phyloP scores from a whole-genome alignment of 2,329 filamentous ascomycete genomes.

The Lecanoromycetidae sp. region DNA sequence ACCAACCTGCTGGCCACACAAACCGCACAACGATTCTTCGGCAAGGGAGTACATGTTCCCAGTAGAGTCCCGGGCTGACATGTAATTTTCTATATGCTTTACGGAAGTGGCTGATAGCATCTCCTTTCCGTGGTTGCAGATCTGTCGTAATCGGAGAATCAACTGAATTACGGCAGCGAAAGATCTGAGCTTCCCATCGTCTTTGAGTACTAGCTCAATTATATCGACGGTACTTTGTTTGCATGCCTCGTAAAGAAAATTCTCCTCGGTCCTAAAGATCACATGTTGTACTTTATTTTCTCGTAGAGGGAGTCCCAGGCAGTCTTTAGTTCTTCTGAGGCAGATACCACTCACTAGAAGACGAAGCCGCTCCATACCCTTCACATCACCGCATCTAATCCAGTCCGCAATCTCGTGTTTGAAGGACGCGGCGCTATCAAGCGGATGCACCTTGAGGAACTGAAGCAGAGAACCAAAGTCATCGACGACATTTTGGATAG shows the following conservation, averaged over 20 bases:
- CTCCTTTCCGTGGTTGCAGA: constrained; percentile 13
- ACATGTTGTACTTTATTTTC: background rate
- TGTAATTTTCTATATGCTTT: background rate
- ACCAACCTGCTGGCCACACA: background rate
- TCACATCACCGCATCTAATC: constrained; percentile 74
- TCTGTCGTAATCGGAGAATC: constrained; percentile 10
- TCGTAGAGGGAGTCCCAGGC: constrained; percentile 3
- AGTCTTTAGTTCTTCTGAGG: constrained; percentile 67
- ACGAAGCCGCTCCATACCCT: constrained; percentile 71
- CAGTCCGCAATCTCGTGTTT: constrained; percentile 66
- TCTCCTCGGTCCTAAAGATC: constrained; percentile 4
- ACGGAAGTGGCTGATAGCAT: background rate
- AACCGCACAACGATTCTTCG: background rate
- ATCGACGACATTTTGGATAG: constrained; percentile 83
- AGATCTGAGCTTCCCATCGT: background rate
- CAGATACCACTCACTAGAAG: constrained; percentile 86
- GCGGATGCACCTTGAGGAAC: constrained; percentile 72
- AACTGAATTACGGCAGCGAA: constrained; percentile 9
- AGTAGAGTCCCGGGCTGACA: background rate
- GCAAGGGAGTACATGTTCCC: background rate
- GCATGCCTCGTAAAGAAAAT: background rate
- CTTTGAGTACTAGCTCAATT: constrained; percentile 1
- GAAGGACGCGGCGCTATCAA: constrained; percentile 65
- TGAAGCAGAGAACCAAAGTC: constrained; percentile 76
- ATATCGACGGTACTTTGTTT: constrained; percentile 27